Conservation (phyloP, 1,139 yeast genomes). For the Debaryomycetaceae sp. region DNA sequence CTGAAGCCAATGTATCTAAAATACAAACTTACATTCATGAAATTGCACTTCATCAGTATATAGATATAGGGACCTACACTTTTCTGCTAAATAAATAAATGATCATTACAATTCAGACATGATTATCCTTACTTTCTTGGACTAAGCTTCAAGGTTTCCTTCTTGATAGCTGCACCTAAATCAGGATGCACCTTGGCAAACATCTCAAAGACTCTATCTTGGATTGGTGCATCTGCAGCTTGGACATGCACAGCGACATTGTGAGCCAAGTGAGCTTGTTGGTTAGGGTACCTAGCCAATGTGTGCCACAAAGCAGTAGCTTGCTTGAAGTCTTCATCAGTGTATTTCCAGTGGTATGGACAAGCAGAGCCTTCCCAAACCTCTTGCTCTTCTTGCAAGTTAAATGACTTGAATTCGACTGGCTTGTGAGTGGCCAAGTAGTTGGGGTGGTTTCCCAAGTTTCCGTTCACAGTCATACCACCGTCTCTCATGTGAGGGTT, state of each 20-base stretch:
- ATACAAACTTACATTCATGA: background rate
- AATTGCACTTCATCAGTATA: background rate
- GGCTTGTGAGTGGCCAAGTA: constrained; percentile 63
- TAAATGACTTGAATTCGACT: constrained; percentile 43
- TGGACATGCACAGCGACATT: constrained; percentile 76
- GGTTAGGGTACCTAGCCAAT: constrained; percentile 70
- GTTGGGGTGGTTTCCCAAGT: constrained; percentile 83
- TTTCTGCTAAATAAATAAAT: constrained; percentile 1
- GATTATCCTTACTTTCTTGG: constrained; percentile 43
- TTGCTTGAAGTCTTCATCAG: constrained; percentile 70
- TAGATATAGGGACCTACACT: background rate
- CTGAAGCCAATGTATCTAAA: too few species aligned
- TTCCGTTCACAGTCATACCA: constrained; percentile 76
- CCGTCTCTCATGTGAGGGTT: constrained; percentile 85
- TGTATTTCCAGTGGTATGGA: constrained; percentile 84
- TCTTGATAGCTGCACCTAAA: constrained; percentile 57
- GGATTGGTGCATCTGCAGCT: constrained; percentile 70
- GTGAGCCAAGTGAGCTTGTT: constrained; percentile 79
- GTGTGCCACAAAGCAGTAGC: constrained; percentile 66
- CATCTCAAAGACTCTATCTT: constrained; percentile 76
- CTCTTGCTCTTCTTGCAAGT: constrained; percentile 66
- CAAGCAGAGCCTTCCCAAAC: constrained; percentile 85
- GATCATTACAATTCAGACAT: constrained; percentile 5
- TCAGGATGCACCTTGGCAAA: constrained; percentile 70
- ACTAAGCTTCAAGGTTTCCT: constrained; percentile 54